Conservation (phyloP, 352 stramenopile species). For the Phytopythium vexans region DNA sequence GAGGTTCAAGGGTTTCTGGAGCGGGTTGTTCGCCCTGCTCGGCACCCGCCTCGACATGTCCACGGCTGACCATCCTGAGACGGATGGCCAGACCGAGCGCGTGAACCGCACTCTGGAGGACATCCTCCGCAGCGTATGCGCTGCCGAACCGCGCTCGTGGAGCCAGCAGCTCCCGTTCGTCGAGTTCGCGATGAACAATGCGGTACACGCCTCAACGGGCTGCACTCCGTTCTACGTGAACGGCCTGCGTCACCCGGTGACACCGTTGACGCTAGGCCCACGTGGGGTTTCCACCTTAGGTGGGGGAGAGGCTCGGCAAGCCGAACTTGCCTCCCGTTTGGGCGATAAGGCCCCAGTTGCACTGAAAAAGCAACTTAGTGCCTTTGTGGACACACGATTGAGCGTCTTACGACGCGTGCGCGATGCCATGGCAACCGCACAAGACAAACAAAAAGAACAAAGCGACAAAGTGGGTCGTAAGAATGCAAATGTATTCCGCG, state of each 20-base stretch:
- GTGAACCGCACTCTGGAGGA: too few relatives aligned
- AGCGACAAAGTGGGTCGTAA: conserved; percentile 7
- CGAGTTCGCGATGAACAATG: conserved; percentile 28
- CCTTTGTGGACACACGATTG: conserved; percentile 5
- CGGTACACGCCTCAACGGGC: conserved; percentile 16
- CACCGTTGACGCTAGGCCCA: conserved; percentile 7
- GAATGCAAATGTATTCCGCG: conserved; percentile 9
- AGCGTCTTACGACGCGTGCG: conserved; percentile 11
- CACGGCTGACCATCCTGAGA: too few relatives aligned
- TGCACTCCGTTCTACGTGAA: conserved; percentile 19
- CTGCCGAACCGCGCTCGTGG: conserved; percentile 10
- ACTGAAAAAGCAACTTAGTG: conserved; percentile 8
- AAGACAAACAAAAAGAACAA: conserved; percentile 15
- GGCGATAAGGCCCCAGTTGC: neutral
- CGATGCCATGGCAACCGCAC: conserved; percentile 18
- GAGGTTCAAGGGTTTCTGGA: too few relatives aligned
- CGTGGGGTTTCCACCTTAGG: conserved; percentile 1
- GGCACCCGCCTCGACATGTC: too few relatives aligned
- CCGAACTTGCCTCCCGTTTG: neutral
- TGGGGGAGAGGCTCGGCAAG: conserved; percentile 2
- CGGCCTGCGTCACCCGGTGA: conserved; percentile 5
- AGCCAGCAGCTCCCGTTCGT: conserved; percentile 10
- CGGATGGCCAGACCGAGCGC: too few relatives aligned
- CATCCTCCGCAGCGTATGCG: conserved; percentile 16
- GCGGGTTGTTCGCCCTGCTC: too few relatives aligned